Percentiles rank a stretch among this genome's conserved stretches.
Evolutionary conservation across 371 early-diverging fungal genomes (phyloP).

Genomic region (Syncephalastrum racemosum): DNA sequence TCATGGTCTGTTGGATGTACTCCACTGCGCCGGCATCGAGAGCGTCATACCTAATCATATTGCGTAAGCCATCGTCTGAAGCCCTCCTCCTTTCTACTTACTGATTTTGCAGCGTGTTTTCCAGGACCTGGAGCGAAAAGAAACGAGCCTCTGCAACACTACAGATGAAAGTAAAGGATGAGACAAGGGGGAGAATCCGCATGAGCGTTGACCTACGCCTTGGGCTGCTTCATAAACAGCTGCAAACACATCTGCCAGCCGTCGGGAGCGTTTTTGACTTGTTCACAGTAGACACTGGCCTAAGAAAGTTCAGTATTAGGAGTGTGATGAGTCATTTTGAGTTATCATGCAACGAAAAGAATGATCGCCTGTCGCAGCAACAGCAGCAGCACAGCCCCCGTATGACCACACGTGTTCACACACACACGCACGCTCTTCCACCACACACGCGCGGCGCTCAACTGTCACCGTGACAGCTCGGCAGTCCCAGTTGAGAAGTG

Average conservation of each 20-base stretch:
- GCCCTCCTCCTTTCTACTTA: constrained; percentile 15
- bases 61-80: background rate
- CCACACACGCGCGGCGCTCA: background rate
- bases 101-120: constrained; percentile 70
- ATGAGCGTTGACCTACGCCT: constrained; percentile 58
- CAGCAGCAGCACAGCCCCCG: no score
- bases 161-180: background rate
- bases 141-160: constrained; percentile 82
- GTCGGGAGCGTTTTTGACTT: constrained; percentile 73
- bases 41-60: constrained; percentile 46
- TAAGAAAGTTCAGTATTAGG: constrained; percentile 25
- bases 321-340: no score
- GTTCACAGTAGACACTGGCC: constrained; percentile 87
- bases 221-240: constrained; percentile 73
- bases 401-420: background rate
- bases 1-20: constrained; percentile 68
- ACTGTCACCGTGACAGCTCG: background rate
- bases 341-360: no score
- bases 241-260: constrained; percentile 88
- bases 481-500: no score
- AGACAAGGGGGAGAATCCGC: background rate
- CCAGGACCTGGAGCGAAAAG: constrained; percentile 85
- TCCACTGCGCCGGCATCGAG: constrained; percentile 56
- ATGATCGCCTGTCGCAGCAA: no score
- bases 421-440: constrained; percentile 1